Evolutionary conservation across 1,284 basidiomycete genomes (phyloP).

Genomic region (Lentinula novae-zelandiae): DNA sequence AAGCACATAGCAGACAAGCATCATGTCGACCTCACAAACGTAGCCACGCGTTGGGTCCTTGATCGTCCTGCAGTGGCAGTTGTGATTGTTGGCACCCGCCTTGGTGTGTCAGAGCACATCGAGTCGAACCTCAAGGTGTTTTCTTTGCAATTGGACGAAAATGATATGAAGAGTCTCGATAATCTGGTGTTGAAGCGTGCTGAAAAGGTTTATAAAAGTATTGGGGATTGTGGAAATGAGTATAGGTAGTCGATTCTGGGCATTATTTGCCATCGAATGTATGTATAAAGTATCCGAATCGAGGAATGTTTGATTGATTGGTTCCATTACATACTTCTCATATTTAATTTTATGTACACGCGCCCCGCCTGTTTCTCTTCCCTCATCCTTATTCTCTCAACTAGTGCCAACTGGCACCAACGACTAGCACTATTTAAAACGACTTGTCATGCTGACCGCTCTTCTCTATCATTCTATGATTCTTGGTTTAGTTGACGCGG

Average conservation of each 20-base stretch:
- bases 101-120: slow-evolving; percentile 54
- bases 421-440: too few species aligned
- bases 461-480: not conserved
- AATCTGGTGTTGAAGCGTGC: slow-evolving; percentile 42
- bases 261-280: too few species aligned
- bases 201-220: slow-evolving; percentile 41
- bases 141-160: slow-evolving; percentile 37
- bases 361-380: too few species aligned
- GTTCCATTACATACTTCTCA: too few species aligned
- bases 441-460: not conserved
- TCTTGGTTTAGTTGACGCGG: not conserved
- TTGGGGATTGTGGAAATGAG: slow-evolving; percentile 62
- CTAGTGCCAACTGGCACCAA: not conserved
- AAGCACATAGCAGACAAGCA: slow-evolving; percentile 48
- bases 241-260: slow-evolving; percentile 35
- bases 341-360: too few species aligned
- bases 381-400: not conserved
- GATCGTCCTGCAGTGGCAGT: slow-evolving; percentile 56
- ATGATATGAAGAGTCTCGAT: slow-evolving; percentile 45
- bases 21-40: slow-evolving; percentile 50
- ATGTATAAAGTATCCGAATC: not conserved
- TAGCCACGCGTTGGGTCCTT: slow-evolving; percentile 60
- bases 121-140: slow-evolving; percentile 49
- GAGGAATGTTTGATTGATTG: not conserved
- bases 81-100: slow-evolving; percentile 53